phyloP scores from a whole-genome alignment of 192 early-diverging fungal species.

The Phlyctochytrium planicorne region DNA sequence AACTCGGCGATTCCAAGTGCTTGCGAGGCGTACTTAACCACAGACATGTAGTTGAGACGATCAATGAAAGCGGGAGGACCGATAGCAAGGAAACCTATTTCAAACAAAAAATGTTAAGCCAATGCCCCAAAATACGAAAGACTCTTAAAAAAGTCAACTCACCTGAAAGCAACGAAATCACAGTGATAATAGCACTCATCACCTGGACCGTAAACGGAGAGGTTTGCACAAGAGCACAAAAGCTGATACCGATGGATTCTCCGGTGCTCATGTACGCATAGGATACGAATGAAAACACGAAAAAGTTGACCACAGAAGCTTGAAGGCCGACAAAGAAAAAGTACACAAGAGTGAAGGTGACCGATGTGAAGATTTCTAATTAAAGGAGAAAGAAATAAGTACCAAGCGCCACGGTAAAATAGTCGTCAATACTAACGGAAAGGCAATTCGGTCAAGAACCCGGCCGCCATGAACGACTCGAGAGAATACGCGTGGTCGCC shows the following conservation, averaged over 20 bases:
- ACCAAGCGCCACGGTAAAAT: not conserved
- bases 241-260: constrained; percentile 49
- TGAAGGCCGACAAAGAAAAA: constrained; percentile 27
- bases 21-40: constrained; percentile 35
- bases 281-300: constrained; percentile 19
- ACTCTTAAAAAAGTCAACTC: constrained; percentile 6
- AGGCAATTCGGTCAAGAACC: constrained; percentile 26
- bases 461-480: constrained; percentile 38
- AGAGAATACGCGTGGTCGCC: constrained; percentile 40
- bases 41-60: constrained; percentile 37
- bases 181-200: constrained; percentile 35
- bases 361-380: constrained; percentile 26
- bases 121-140: not conserved
- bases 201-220: constrained; percentile 46
- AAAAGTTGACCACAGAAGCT: constrained; percentile 25
- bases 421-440: constrained; percentile 15
- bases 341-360: constrained; percentile 29
- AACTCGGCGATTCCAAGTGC: constrained; percentile 32
- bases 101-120: not conserved
- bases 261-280: constrained; percentile 30
- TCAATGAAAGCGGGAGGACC: constrained; percentile 35
- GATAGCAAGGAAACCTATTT: constrained; percentile 32
- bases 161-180: constrained; percentile 32
- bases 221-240: constrained; percentile 40
- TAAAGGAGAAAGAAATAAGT: not conserved